Evolutionary conservation across 305 asterid species (phyloP), one percentile per base, ranked within the genome.

Genomic region (Solanum hybrid): DNA sequence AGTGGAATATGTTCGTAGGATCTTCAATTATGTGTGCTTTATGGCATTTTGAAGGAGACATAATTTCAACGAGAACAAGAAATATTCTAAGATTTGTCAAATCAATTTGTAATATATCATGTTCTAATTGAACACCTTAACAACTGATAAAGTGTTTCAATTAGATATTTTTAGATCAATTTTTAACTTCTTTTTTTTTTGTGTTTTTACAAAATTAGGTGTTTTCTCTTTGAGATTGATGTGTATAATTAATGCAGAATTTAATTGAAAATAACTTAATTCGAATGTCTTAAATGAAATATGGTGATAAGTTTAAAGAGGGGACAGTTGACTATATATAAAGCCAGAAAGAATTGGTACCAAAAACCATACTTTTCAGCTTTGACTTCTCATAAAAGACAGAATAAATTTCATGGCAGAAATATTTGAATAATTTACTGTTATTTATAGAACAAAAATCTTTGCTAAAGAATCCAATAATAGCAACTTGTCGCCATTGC

Each of bases 331-430:
- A 51, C 67, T 16, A 16, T 16, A 51, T 5, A 51, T 16, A 51
- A 51, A 6, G 67, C 67, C 67, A 51, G 6, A 14, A 51, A 14
- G n/a, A 51, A 51, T 51, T 16, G 67, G 0, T 16, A 16, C 67
- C 64, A 6, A 51, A 16, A 26, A 18, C 26, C 20, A 20, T 20
- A 31, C 13, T 76, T 26, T 16, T 90, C 79, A 90, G 86, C 67
- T 87, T 87, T 87, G 92, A 89, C 91, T 81, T 90, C 73, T 87
- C 40, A 57, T 14, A 88, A 90, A 67, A 51, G 28, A 69, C 33
- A 51, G 73, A 86, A 87, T 34, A 87, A 42, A 86, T 8, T 90
- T 83, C 29, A 16, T 28, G 26, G 73, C 85, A 87, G 86, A 87
- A 28, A 75, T 89, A 83, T 74, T 92, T 92, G 91, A 90, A 89